Conservation (phyloP, 306 rosid genomes). For the Pyrus communis region DNA sequence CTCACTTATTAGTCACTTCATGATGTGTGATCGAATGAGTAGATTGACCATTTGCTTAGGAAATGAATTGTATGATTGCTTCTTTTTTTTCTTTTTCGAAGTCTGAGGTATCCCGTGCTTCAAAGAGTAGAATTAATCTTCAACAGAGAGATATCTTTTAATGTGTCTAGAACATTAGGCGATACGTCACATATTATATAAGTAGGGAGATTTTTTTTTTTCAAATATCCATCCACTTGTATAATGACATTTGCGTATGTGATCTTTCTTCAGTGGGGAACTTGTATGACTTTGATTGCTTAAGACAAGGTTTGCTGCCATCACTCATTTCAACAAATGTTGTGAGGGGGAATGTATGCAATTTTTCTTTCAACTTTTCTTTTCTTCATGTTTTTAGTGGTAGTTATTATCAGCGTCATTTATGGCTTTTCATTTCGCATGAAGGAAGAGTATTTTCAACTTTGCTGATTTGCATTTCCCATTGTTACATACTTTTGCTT, state of each 20-base stretch:
- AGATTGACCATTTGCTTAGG: not conserved
- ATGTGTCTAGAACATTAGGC: too few species aligned
- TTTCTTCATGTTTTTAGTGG: not conserved
- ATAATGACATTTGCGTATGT: too few species aligned
- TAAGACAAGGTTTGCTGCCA: conserved; percentile 1
- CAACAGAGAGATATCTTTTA: too few species aligned
- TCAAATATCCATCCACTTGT: too few species aligned
- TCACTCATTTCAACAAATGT: conserved; percentile 23
- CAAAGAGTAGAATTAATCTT: too few species aligned
- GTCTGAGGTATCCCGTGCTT: too few species aligned
- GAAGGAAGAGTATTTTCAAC: not conserved
- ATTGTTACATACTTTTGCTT: not conserved
- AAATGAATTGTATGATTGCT: conserved; percentile 4
- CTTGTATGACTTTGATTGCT: not conserved
- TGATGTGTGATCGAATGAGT: conserved; percentile 1
- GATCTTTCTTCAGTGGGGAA: too few species aligned
- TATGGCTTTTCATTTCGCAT: not conserved
- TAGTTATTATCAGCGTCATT: not conserved
- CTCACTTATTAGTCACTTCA: not conserved
- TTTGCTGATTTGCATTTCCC: not conserved
- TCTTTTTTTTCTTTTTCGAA: too few species aligned
- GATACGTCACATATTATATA: too few species aligned
- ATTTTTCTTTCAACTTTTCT: not conserved
- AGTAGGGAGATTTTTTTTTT: too few species aligned
- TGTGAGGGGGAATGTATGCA: not conserved